A percentile compares a stretch with the other conserved stretches of the same genome.
These are phyloP conservation scores for Kazachstania sp. DNA, from an alignment of 1,139 yeast genomes.

Conservation along the genomic window DNA sequence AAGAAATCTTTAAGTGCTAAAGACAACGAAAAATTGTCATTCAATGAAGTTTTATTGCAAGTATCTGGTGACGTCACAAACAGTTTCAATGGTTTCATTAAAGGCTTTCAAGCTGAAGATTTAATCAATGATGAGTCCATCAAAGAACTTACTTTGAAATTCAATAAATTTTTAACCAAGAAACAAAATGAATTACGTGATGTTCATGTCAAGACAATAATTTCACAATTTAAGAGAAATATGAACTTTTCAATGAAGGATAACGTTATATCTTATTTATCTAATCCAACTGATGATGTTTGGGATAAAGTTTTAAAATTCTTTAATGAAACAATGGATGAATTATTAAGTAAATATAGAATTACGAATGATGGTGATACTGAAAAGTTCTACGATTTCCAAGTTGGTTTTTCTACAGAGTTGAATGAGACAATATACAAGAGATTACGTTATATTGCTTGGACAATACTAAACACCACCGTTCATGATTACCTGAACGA, in stretches of 20 bases:
- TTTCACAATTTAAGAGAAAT: constrained; percentile 17
- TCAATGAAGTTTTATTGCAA: constrained; percentile 13
- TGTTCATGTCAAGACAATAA: constrained; percentile 17
- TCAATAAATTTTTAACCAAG: constrained; percentile 5
- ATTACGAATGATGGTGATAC: constrained; percentile 3
- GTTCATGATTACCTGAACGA: constrained; percentile 54
- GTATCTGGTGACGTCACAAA: background rate
- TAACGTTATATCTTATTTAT: constrained; percentile 18
- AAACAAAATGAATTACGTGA: constrained; percentile 16
- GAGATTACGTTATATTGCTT: constrained; percentile 46
- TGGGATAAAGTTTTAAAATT: constrained; percentile 32
- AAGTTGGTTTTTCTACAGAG: constrained; percentile 47
- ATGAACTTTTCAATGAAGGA: constrained; percentile 24
- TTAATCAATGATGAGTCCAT: background rate
- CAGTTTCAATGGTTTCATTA: background rate
- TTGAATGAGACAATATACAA: constrained; percentile 37
- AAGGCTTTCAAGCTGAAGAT: constrained; percentile 4
- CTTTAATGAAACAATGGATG: constrained; percentile 39
- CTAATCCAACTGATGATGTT: constrained; percentile 23
- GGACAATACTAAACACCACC: constrained; percentile 55
- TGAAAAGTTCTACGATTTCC: constrained; percentile 41
- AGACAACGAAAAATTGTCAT: background rate
- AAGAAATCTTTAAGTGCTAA: constrained; percentile 1
- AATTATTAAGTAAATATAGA: constrained; percentile 26
- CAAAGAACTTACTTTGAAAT: constrained; percentile 2